Evolutionary conservation across 2,329 filamentous ascomycete species (phyloP).

Genomic region (Macrophomina pseudophaseolina): DNA sequence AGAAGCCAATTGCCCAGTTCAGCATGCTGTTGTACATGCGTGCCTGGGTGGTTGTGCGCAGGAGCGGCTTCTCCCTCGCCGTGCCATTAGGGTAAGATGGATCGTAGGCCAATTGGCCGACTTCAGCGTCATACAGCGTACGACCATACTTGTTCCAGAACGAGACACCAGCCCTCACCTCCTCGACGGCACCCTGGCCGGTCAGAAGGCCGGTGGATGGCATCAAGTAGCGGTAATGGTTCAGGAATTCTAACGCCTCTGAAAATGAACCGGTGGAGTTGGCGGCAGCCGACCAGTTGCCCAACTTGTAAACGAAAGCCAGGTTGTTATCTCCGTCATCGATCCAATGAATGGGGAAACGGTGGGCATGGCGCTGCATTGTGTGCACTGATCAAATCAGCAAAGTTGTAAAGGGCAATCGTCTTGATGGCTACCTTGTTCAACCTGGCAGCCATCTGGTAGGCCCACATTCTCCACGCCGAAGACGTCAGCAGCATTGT

Average conservation of each 20-base stretch:
- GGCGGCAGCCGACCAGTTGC: constrained; percentile 47
- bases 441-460: constrained; percentile 61
- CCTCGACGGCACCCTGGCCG: constrained; percentile 56
- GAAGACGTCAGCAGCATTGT: constrained; percentile 53
- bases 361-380: constrained; percentile 61
- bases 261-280: constrained; percentile 45
- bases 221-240: constrained; percentile 57
- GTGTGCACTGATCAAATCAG: constrained; percentile 46
- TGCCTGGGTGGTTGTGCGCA: constrained; percentile 60
- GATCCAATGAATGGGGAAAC: constrained; percentile 54
- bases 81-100: constrained; percentile 49
- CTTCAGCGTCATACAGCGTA: constrained; percentile 56
- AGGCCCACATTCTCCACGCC: constrained; percentile 55
- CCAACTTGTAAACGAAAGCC: constrained; percentile 56
- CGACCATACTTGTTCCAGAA: constrained; percentile 63
- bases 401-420: background rate
- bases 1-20: constrained; percentile 60
- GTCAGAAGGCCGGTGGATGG: constrained; percentile 50
- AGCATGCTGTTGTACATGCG: constrained; percentile 62
- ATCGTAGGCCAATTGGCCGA: constrained; percentile 57
- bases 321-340: constrained; percentile 58
- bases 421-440: constrained; percentile 41
- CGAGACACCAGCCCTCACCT: constrained; percentile 55
- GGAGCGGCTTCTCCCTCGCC: constrained; percentile 48
- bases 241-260: constrained; percentile 59